Conservation (phyloP, 2,329 filamentous ascomycete genomes). For the Knufia fluminis region DNA sequence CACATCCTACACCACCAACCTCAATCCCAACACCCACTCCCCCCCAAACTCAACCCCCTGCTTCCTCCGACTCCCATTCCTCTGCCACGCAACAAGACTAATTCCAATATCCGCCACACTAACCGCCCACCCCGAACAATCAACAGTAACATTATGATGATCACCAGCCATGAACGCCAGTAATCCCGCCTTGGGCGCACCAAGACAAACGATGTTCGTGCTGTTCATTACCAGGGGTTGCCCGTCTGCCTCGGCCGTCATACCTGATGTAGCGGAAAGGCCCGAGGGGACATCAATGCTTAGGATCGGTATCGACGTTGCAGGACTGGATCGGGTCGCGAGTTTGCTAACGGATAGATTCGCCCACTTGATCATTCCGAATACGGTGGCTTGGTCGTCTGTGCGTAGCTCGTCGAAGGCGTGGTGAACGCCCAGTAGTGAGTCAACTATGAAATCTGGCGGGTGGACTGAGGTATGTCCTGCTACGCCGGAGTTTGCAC, state of each 20-base stretch:
- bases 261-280: conserved; percentile 34
- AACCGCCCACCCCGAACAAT: conserved; percentile 54
- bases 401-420: conserved; percentile 81
- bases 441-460: conserved; percentile 78
- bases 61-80: conserved; percentile 42
- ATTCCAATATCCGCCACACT: conserved; percentile 77
- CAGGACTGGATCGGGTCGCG: not conserved
- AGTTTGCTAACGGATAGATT: conserved; percentile 48
- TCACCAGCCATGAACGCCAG: conserved; percentile 62
- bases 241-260: conserved; percentile 56
- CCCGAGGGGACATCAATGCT: conserved; percentile 89
- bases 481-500: conserved; percentile 30
- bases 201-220: conserved; percentile 74
- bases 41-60: conserved; percentile 82
- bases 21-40: conserved; percentile 62
- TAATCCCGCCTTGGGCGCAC: conserved; percentile 76
- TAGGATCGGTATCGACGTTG: conserved; percentile 54
- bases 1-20: conserved; percentile 11
- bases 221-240: conserved; percentile 70
- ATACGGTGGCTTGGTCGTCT: conserved; percentile 72
- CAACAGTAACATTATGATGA: conserved; percentile 20
- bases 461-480: conserved; percentile 34
- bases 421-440: conserved; percentile 74
- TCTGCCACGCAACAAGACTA: conserved; percentile 24
- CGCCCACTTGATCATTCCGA: conserved; percentile 87